Conservation (phyloP, 2,329 filamentous ascomycete species). For the Tympanopsis confertula region DNA sequence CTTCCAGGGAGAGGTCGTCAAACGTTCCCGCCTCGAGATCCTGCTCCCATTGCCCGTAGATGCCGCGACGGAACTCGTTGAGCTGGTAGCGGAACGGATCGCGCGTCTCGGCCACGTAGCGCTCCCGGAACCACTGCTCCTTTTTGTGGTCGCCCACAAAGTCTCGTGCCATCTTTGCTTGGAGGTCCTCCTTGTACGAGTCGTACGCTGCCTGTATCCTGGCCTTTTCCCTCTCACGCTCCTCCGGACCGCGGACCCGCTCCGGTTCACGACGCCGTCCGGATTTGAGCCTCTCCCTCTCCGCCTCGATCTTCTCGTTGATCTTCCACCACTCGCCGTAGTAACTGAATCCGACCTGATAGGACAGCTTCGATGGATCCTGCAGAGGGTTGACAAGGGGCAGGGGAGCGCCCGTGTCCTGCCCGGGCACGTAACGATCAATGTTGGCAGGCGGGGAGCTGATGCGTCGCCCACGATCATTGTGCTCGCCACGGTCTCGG, state of each 20-base stretch:
- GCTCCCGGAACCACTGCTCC: slow-evolving; percentile 96
- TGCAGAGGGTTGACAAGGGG: not conserved
- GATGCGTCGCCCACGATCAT: not conserved
- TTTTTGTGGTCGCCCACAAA: slow-evolving; percentile 89
- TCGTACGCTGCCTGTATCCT: not conserved
- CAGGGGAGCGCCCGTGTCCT: not conserved
- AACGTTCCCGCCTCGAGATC: slow-evolving; percentile 78
- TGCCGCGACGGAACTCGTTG: slow-evolving; percentile 66
- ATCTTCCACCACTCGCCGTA: not conserved
- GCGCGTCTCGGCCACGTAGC: slow-evolving; percentile 75
- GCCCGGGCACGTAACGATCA: not conserved
- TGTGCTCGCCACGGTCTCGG: not conserved
- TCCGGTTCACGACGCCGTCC: not conserved
- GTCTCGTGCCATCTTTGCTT: slow-evolving; percentile 62
- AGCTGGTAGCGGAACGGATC: slow-evolving; percentile 65
- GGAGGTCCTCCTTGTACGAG: not conserved
- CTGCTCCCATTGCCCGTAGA: slow-evolving; percentile 78
- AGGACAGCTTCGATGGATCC: not conserved
- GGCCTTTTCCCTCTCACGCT: not conserved
- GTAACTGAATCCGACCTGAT: not conserved
- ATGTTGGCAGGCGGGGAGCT: not conserved
- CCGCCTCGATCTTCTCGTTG: not conserved
- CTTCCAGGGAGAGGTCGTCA: slow-evolving; percentile 88
- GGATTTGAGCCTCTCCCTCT: not conserved
- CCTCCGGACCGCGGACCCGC: not conserved